phyloP scores from a whole-genome alignment of 2,329 filamentous ascomycete species.

The Cercospora berteroae region DNA sequence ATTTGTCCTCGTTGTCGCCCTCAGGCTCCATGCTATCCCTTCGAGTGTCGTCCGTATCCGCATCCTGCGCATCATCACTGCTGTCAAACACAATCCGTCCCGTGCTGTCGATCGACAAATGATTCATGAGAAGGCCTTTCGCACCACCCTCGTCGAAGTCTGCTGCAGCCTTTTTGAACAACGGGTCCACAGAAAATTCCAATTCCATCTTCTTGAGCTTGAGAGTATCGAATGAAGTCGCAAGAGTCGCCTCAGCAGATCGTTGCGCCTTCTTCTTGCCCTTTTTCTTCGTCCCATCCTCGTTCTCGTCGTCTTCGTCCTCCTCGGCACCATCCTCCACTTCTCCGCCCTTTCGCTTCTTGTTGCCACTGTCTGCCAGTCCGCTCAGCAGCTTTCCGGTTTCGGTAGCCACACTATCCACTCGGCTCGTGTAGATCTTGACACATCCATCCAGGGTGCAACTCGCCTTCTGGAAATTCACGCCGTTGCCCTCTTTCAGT shows the following conservation, averaged over 20 bases:
- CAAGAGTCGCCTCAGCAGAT: conserved; percentile 89
- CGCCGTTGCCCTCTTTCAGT: conserved; percentile 89
- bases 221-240: conserved; percentile 79
- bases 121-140: conserved; percentile 90
- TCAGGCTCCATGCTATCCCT: conserved; percentile 43
- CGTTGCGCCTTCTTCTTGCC: conserved; percentile 70
- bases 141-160: conserved; percentile 98
- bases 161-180: conserved; percentile 99
- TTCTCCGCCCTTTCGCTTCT: conserved; percentile 50
- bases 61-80: conserved; percentile 74
- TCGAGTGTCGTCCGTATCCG: conserved; percentile 39
- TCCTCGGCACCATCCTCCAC: conserved; percentile 63
- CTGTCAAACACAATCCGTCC: conserved; percentile 98
- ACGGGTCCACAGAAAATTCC: conserved; percentile 90
- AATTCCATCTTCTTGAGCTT: conserved; percentile 97
- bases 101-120: conserved; percentile 89
- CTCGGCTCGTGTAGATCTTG: conserved; percentile 97
- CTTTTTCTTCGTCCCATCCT: conserved; percentile 54
- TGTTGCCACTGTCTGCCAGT: conserved; percentile 77
- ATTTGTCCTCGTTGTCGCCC: conserved; percentile 47
- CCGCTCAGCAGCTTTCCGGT: conserved; percentile 93
- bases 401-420: conserved; percentile 96
- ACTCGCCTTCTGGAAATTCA: conserved; percentile 98
- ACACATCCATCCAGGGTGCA: conserved; percentile 97
- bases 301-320: conserved; percentile 60